Evolutionary conservation across 2,329 filamentous ascomycete genomes (phyloP), one percentile per base, ranked within the genome.

Genomic region (Diaporthe sp.): DNA sequence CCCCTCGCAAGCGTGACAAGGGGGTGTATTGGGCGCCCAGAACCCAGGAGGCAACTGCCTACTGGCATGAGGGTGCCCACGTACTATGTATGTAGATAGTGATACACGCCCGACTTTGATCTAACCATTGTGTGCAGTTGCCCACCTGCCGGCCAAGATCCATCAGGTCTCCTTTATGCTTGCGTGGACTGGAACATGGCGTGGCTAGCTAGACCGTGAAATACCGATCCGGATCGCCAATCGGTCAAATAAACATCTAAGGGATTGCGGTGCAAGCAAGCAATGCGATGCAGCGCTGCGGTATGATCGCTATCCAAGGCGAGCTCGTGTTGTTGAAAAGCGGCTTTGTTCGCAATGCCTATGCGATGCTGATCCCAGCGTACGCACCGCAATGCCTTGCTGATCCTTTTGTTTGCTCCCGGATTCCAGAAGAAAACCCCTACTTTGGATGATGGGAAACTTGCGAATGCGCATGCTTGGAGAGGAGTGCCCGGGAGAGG

Each of bases 401-500:
- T 72, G 57, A 64, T 64, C 45, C 7, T 13, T n/a, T 28, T n/a
- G n/a, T 17, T n/a, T 35, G 52, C 38, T 22, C 52, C 33, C 45
- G 35, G 57, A n/a, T n/a, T n/a, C 54, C 45, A 42, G 52, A 17
- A 10, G 35, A 10, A 45, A 55, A 35, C 2, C 35, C 35, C 38
- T 64, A 45, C 50, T 30, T 42, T n/a, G 3, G 40, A 52, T 61
- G 33, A 52, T 61, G 69, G 55, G 42, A 71, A 71, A 71, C 55
- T 52, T 50, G 47, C 33, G 45, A 71, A 71, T 52, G 33, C 69
- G 55, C 69, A 71, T 71, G n/a, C 40, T 33, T 22, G 22, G 61
- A 61, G 64, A 71, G 69, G 57, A 55, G 69, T 47, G 69, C 10
- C 28, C n/a, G n/a, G 57, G 69, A 38, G 69, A 61, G 69, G 69